Evolutionary conservation across 148 eudicot genomes (phyloP).

Genomic region (Camellia granthamiana): DNA sequence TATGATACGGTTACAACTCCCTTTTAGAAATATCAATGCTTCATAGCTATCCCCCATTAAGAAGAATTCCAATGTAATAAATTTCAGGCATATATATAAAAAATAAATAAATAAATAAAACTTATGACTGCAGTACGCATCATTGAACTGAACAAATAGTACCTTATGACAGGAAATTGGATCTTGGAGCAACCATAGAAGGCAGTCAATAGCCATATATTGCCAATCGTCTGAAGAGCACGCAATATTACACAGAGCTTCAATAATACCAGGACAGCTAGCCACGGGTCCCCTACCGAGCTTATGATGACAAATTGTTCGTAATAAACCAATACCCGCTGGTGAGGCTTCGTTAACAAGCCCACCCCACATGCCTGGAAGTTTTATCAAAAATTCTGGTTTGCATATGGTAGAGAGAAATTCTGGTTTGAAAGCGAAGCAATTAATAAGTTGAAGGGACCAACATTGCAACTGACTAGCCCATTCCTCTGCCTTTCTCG

Average conservation of each 20-base stretch:
- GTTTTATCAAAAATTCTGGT: conserved; percentile 69
- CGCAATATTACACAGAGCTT: conserved; percentile 88
- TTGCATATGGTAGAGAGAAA: conserved; percentile 82
- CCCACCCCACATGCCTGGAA: conserved; percentile 99
- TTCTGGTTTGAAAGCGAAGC: conserved; percentile 88
- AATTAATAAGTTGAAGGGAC: conserved; percentile 95
- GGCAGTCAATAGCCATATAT: conserved; percentile 97
- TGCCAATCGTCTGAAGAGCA: conserved; percentile 99
- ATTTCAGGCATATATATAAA: neutral
- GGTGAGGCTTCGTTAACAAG: conserved; percentile 95
- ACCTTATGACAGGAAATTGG: conserved; percentile 92
- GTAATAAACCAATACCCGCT: conserved; percentile 87
- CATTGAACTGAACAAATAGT: conserved; percentile 12
- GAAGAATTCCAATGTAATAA: neutral
- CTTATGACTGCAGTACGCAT: neutral
- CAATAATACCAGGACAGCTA: conserved; percentile 71
- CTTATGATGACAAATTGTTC: conserved; percentile 94
- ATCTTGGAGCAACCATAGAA: conserved; percentile 94
- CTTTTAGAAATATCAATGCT: too few relatives aligned
- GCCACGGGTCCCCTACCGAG: conserved; percentile 91
- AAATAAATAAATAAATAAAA: neutral
- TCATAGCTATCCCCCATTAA: neutral
- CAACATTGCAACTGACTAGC: conserved; percentile 98
- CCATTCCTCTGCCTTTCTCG: conserved; percentile 99
- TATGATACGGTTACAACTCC: too few relatives aligned